phyloP scores from a whole-genome alignment of 2,329 filamentous ascomycete genomes.

The Akanthomyces muscarius region DNA sequence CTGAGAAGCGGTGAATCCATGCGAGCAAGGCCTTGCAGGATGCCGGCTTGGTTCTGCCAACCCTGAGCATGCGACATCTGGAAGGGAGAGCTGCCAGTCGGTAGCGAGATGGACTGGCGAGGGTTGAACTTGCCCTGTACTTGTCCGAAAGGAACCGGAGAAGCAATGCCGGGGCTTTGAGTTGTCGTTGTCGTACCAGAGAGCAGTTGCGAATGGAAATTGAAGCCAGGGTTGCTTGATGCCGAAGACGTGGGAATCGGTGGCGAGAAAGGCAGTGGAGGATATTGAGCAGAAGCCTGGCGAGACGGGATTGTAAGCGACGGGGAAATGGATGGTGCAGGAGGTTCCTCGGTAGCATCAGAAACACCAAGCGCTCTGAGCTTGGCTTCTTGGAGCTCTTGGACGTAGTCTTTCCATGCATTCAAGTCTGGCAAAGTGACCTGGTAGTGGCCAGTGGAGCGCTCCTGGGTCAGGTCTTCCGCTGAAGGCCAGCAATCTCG shows the following conservation, averaged over 20 bases:
- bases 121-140: conserved; percentile 60
- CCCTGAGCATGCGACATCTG: conserved; percentile 58
- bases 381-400: conserved; percentile 84
- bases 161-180: conserved; percentile 62
- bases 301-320: conserved; percentile 59
- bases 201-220: conserved; percentile 56
- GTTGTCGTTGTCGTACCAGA: conserved; percentile 56
- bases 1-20: conserved; percentile 63
- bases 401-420: conserved; percentile 71
- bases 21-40: conserved; percentile 50
- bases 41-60: conserved; percentile 55
- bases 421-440: conserved; percentile 69
- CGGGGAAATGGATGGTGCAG: conserved; percentile 62
- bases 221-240: conserved; percentile 62
- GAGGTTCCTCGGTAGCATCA: conserved; percentile 68
- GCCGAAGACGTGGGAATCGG: conserved; percentile 76
- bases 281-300: conserved; percentile 70
- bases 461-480: conserved; percentile 55
- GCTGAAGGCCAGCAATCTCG: conserved; percentile 63
- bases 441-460: conserved; percentile 47
- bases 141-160: conserved; percentile 66
- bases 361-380: conserved; percentile 86
- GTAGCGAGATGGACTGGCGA: conserved; percentile 67
- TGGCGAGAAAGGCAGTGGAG: conserved; percentile 75
- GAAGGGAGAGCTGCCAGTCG: conserved; percentile 61